Percentiles rank a stretch among this genome's conserved stretches.
Evolutionary conservation across 2,329 filamentous ascomycete species (phyloP).

Genomic region (Dryadomyces quercus-mongolicae): DNA sequence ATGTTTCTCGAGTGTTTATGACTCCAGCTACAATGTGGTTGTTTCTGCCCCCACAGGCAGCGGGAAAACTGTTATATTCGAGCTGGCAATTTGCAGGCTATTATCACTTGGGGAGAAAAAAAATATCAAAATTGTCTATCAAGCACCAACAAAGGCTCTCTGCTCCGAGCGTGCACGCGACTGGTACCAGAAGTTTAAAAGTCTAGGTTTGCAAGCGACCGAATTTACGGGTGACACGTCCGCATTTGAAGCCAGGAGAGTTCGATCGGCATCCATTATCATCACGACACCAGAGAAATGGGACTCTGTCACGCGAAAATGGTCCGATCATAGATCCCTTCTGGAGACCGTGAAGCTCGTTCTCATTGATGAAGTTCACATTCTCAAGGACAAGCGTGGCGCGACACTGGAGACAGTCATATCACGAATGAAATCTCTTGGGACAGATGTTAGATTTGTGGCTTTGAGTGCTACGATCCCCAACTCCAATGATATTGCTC

Average conservation of each 20-base stretch:
- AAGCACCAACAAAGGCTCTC: constrained; percentile 73
- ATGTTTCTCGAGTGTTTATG: constrained; percentile 56
- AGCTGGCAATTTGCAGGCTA: constrained; percentile 69
- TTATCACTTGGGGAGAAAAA: constrained; percentile 41
- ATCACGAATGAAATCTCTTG: constrained; percentile 75
- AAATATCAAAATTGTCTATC: constrained; percentile 72
- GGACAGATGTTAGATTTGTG: constrained; percentile 63
- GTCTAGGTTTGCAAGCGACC: constrained; percentile 55
- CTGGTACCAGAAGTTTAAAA: constrained; percentile 63
- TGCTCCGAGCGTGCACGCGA: constrained; percentile 67
- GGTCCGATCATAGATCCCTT: constrained; percentile 66
- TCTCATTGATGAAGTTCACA: constrained; percentile 80
- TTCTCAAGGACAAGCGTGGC: constrained; percentile 67
- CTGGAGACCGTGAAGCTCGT: constrained; percentile 68
- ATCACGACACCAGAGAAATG: constrained; percentile 85
- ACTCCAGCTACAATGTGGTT: constrained; percentile 62
- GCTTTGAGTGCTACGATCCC: constrained; percentile 76
- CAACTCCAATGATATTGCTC: constrained; percentile 68
- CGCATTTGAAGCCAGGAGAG: constrained; percentile 48
- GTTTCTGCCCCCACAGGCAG: constrained; percentile 74
- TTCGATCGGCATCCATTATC: constrained; percentile 68
- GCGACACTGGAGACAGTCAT: constrained; percentile 75
- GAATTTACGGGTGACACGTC: constrained; percentile 78
- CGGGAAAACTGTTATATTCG: constrained; percentile 72
- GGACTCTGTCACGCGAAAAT: constrained; percentile 81